Conservation (phyloP, 805 yeast species). For the Komagataella phaffii region DNA sequence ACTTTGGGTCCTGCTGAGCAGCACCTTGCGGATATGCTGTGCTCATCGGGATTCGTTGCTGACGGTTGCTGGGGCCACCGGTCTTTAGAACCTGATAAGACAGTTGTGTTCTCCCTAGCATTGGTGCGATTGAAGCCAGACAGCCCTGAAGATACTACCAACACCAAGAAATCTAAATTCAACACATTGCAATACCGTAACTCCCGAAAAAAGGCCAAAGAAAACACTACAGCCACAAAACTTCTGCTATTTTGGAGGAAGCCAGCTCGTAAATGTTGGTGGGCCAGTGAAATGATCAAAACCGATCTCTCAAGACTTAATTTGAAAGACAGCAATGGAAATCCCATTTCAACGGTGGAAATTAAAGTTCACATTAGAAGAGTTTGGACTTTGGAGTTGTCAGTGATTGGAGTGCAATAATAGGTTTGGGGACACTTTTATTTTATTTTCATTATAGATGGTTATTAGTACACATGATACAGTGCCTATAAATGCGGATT, state of each 20-base stretch:
- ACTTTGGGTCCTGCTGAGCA: constrained; percentile 81
- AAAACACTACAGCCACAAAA: constrained; percentile 33
- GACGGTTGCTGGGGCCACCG: constrained; percentile 79
- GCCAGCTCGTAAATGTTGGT: constrained; percentile 98
- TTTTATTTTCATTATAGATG: background rate
- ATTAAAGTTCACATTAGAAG: constrained; percentile 78
- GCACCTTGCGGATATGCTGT: constrained; percentile 88
- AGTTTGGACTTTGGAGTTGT: constrained; percentile 93
- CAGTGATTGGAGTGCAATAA: constrained; percentile 72
- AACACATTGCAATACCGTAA: constrained; percentile 42
- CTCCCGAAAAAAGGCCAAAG: constrained; percentile 26
- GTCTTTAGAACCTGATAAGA: constrained; percentile 73
- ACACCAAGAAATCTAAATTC: constrained; percentile 39
- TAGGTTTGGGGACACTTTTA: background rate
- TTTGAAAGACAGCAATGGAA: constrained; percentile 12
- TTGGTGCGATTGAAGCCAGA: constrained; percentile 42
- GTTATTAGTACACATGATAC: background rate
- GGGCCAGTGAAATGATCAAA: constrained; percentile 57
- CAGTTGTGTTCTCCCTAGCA: constrained; percentile 77
- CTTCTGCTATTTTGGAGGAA: constrained; percentile 88
- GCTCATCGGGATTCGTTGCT: constrained; percentile 68
- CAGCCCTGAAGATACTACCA: constrained; percentile 21
- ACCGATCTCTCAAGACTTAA: constrained; percentile 19
- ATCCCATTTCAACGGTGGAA: constrained; percentile 19
- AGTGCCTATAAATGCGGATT: background rate